Evolutionary conservation across 805 yeast genomes (phyloP).

Genomic region (Candida corydali): DNA sequence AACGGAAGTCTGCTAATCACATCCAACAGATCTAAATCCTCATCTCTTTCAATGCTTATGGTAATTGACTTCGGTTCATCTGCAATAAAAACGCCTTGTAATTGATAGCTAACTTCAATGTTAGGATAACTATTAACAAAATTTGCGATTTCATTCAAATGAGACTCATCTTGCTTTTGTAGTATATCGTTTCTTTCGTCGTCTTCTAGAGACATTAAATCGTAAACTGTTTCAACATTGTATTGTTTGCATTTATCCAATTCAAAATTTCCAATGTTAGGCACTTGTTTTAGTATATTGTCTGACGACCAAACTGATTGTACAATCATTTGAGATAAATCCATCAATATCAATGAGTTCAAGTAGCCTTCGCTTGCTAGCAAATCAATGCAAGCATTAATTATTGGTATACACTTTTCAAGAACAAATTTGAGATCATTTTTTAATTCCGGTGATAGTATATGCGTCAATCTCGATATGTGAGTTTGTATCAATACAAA

Average conservation of each 20-base stretch:
- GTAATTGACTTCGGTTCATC: constrained; percentile 46
- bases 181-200: constrained; percentile 63
- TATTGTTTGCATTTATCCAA: constrained; percentile 50
- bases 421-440: constrained; percentile 56
- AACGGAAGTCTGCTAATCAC: constrained; percentile 60
- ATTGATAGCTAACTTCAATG: constrained; percentile 59
- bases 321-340: constrained; percentile 78
- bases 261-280: constrained; percentile 52
- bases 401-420: constrained; percentile 43
- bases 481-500: constrained; percentile 79
- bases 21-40: constrained; percentile 60
- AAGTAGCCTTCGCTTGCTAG: constrained; percentile 76
- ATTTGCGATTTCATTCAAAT: constrained; percentile 67
- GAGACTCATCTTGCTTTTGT: constrained; percentile 42
- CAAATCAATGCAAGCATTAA: constrained; percentile 69
- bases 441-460: constrained; percentile 45
- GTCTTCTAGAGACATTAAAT: constrained; percentile 76
- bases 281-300: constrained; percentile 71
- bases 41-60: constrained; percentile 63
- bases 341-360: constrained; percentile 80
- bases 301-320: constrained; percentile 86
- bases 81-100: constrained; percentile 38
- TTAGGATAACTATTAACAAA: constrained; percentile 91
- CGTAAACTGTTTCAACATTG: constrained; percentile 70
- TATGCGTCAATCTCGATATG: constrained; percentile 59